A percentile compares a stretch with the other conserved stretches of the same genome.
Conservation (phyloP, 2,329 filamentous ascomycete genomes). For the Ramichloridium luteum region DNA sequence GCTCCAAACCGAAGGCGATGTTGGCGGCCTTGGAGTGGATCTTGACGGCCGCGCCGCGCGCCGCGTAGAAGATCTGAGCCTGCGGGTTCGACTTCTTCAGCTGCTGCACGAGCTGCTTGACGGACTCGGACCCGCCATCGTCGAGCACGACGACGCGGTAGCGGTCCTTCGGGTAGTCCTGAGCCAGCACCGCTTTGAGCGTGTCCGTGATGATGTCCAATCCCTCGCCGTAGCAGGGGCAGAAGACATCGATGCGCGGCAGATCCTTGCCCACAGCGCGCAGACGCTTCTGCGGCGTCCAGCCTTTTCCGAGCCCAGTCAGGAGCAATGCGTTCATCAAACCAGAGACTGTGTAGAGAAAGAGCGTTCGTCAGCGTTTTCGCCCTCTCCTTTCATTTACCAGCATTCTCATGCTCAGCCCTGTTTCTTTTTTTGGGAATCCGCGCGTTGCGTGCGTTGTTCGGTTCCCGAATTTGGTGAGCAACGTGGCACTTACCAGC, state of each 20-base stretch:
- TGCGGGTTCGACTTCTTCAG: constrained; percentile 6
- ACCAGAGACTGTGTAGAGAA: constrained; percentile 1
- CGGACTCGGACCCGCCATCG: constrained; percentile 8
- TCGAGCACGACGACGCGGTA: constrained; percentile 10
- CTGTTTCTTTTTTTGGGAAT: too few relatives aligned
- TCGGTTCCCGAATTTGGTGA: neutral
- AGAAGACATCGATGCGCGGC: constrained; percentile 9
- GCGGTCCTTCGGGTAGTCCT: constrained; percentile 10
- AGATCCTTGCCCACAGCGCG: constrained; percentile 7
- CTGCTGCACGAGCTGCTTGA: constrained; percentile 4
- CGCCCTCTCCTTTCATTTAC: too few relatives aligned
- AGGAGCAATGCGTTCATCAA: constrained; percentile 9
- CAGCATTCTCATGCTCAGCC: neutral
- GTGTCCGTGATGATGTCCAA: constrained; percentile 11
- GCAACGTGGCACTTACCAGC: constrained; percentile 5
- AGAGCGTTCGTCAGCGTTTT: too few relatives aligned
- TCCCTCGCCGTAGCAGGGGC: constrained; percentile 11
- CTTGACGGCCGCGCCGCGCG: constrained; percentile 10
- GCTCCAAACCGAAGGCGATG: constrained; percentile 11
- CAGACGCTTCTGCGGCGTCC: constrained; percentile 10
- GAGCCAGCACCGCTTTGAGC: constrained; percentile 9
- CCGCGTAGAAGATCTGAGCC: constrained; percentile 8
- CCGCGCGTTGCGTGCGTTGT: neutral
- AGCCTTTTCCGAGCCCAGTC: constrained; percentile 7
- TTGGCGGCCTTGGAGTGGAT: constrained; percentile 12